Base-by-base conservation (phyloP, 2,329 filamentous ascomycete genomes). In the Colletotrichum lini region DNA sequence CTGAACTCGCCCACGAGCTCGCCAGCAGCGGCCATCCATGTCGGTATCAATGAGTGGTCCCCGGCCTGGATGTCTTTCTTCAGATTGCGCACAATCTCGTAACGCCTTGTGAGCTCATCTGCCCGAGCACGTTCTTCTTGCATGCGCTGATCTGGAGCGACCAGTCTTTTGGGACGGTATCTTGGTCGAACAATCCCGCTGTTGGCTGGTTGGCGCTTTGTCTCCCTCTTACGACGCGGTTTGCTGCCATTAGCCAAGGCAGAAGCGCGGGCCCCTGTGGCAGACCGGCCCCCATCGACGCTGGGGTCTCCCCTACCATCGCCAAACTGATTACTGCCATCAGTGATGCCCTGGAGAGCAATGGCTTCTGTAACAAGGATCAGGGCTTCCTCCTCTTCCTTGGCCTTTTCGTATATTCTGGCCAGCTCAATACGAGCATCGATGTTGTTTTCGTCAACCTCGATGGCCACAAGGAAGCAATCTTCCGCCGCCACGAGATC, bases 341-440 rank as follows among this genome's bases (percentile, higher is more conserved):
- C 82, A 63, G 83, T 82, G 13, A 80, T 82, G 68, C 87, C 87
- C 73, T 88, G 88, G 26, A 95, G 83, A 42, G 89, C 86, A 75
- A 96, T 88, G 10, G 94, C 91, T 78, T 97, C 92, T 44, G 92
- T 92, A 59, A 94, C 90, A 61, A 95, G 89, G 70, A 93, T 91
- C 70, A 95, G 89, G 1, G 95, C 95, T 76, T 94, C 90, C 76
- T 95, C 92, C 26, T 89, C 90, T 82, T 92, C 90, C 73, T 91
- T 91, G 54, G 88, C 88, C 73, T 88, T 90, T 79, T 97, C 94
- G 77, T 97, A 98, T 80, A 98, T 90, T 76, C 93, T 95, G 15
- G 94, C 94, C 12, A 98, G 85, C 76, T 94, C 90, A 40, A 93
- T 90, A 49, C 94, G 91, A 49, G 94, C 93, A 73, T 95, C 92